Evolutionary conservation across 805 yeast species (phyloP).

Genomic region (Saccharomycopsis fodiens): DNA sequence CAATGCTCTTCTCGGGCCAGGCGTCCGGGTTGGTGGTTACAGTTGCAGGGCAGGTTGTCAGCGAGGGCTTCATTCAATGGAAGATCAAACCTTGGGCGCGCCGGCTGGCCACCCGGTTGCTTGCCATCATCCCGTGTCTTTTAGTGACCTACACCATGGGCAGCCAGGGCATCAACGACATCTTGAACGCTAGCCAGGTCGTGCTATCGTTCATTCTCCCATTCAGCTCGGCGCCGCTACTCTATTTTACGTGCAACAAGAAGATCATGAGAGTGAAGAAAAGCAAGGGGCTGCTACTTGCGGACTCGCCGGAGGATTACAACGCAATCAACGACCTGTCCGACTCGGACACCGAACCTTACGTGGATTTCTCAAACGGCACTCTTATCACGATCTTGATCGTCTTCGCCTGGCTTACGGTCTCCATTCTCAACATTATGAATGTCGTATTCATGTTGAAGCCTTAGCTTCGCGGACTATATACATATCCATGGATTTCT

Average conservation of each 20-base stretch:
- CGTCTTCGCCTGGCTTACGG: constrained; percentile 56
- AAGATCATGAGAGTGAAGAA: constrained; percentile 51
- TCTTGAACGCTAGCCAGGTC: constrained; percentile 79
- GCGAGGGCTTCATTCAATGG: constrained; percentile 89
- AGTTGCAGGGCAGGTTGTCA: constrained; percentile 85
- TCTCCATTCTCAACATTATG: constrained; percentile 48
- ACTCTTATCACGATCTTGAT: constrained; percentile 44
- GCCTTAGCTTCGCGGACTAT: no score
- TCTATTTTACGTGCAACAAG: constrained; percentile 70
- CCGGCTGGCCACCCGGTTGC: constrained; percentile 65
- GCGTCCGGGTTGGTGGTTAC: constrained; percentile 92
- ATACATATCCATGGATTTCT: background rate
- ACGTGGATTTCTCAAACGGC: constrained; percentile 32
- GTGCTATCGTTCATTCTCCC: constrained; percentile 76
- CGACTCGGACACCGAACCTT: constrained; percentile 17
- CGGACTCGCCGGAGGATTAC: background rate
- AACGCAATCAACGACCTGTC: background rate
- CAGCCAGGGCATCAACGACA: constrained; percentile 57
- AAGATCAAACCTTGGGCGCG: constrained; percentile 72
- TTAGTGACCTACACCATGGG: constrained; percentile 68
- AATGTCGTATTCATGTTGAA: constrained; percentile 12
- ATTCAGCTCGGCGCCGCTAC: constrained; percentile 75
- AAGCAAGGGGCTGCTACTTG: background rate
- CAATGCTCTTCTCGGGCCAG: constrained; percentile 78
- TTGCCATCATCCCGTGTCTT: constrained; percentile 78